Conservation (phyloP, 805 yeast genomes). For the Clavispora vitiphila region DNA sequence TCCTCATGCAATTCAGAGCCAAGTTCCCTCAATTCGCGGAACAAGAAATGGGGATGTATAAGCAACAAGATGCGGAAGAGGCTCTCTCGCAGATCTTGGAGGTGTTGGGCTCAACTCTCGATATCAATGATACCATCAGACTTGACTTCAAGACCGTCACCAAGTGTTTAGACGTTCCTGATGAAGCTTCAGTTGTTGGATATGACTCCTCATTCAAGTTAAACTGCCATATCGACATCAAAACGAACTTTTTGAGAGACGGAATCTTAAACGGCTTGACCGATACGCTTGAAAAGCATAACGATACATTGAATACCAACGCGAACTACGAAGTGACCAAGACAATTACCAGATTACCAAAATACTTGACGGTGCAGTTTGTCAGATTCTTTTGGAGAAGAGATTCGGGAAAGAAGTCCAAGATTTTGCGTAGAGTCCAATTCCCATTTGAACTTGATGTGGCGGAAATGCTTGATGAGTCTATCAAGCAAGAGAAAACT, state of each 20-base stretch:
- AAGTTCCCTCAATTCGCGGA: constrained; percentile 88
- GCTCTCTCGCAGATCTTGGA: constrained; percentile 75
- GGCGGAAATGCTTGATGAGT: constrained; percentile 80
- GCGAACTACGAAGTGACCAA: constrained; percentile 61
- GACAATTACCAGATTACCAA: constrained; percentile 74
- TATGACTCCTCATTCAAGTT: constrained; percentile 62
- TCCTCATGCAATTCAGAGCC: constrained; percentile 61
- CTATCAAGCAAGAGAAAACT: constrained; percentile 59
- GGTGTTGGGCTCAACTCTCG: constrained; percentile 43
- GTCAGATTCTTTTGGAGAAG: constrained; percentile 96
- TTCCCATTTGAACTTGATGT: constrained; percentile 93
- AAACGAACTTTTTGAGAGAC: constrained; percentile 82
- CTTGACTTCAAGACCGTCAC: constrained; percentile 60
- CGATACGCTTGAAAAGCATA: constrained; percentile 75
- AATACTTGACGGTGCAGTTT: constrained; percentile 82
- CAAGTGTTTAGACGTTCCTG: constrained; percentile 51
- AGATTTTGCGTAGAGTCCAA: constrained; percentile 87
- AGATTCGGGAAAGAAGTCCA: constrained; percentile 84
- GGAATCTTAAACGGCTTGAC: constrained; percentile 71
- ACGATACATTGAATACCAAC: constrained; percentile 62
- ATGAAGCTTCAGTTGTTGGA: constrained; percentile 19
- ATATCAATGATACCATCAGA: constrained; percentile 55
- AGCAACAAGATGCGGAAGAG: constrained; percentile 99
- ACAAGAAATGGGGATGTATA: constrained; percentile 64
- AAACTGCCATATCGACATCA: constrained; percentile 81